Conservation (phyloP, 169 alveolate genomes). For the Plasmodium gaboni region DNA sequence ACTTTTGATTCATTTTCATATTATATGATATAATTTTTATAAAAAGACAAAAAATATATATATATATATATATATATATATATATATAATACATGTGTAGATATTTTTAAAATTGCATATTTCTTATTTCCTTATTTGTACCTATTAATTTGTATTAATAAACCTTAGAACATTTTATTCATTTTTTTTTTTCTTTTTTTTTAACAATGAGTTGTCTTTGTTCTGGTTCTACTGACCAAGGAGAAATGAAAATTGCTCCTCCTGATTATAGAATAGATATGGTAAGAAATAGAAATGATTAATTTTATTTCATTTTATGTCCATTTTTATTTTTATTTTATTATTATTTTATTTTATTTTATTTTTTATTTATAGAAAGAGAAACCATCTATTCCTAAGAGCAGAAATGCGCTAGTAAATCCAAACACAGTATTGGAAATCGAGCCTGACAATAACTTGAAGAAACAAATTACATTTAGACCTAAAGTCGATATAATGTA, state of each 20-base stretch:
- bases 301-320: background rate
- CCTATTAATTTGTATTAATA: constrained; percentile 9
- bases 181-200: constrained; percentile 19
- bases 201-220: constrained; percentile 54
- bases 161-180: background rate
- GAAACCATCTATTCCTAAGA: constrained; percentile 85
- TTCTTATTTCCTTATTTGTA: constrained; percentile 1
- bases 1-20: too few species aligned
- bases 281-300: constrained; percentile 2
- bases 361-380: constrained; percentile 63
- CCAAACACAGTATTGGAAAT: constrained; percentile 86
- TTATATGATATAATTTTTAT: too few species aligned
- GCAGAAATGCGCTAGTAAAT: constrained; percentile 82
- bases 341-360: background rate
- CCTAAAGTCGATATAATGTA: constrained; percentile 87
- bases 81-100: too few species aligned
- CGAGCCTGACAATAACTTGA: constrained; percentile 83
- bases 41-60: too few species aligned
- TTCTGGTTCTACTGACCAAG: constrained; percentile 56
- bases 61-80: too few species aligned
- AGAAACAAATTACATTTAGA: constrained; percentile 81
- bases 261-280: constrained; percentile 46
- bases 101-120: too few species aligned
- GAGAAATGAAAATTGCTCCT: constrained; percentile 46
- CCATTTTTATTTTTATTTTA: background rate